Conservation (phyloP, 106 monocot species). For the Dioscorea zingiberensis region DNA sequence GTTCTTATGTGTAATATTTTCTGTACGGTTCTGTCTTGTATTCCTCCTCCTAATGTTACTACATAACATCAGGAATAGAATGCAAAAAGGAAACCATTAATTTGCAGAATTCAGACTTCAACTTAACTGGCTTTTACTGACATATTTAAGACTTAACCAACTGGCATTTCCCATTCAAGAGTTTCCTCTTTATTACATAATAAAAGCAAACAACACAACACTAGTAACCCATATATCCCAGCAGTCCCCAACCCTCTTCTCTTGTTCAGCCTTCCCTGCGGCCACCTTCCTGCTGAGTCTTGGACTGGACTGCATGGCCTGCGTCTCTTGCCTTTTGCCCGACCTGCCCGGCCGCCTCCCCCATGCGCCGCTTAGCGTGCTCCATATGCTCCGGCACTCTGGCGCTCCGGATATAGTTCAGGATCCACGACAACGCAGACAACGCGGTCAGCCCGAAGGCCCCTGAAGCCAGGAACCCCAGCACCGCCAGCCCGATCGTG, state of each 20-base stretch:
- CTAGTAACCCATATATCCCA: not conserved
- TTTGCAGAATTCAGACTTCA: too few species aligned
- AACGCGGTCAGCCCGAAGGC: slow-evolving; percentile 44
- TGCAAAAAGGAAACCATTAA: too few species aligned
- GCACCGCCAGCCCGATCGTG: slow-evolving; percentile 31
- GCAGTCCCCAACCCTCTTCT: too few species aligned
- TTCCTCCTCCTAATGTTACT: too few species aligned
- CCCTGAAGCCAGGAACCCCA: slow-evolving; percentile 45
- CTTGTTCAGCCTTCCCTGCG: too few species aligned
- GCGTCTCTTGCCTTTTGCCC: slow-evolving; percentile 7
- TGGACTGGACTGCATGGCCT: not conserved
- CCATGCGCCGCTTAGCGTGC: slow-evolving; percentile 13
- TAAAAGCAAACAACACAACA: not conserved
- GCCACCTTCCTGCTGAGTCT: not conserved
- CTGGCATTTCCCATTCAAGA: too few species aligned
- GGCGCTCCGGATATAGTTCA: slow-evolving; percentile 14
- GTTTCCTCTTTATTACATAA: too few species aligned
- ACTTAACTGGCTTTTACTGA: too few species aligned
- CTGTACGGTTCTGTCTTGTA: too few species aligned
- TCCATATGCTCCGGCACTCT: slow-evolving; percentile 16
- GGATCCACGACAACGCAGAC: slow-evolving; percentile 30
- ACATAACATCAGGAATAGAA: too few species aligned
- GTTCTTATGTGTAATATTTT: too few species aligned
- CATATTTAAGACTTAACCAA: not conserved
- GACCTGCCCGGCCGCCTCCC: slow-evolving; percentile 11